Evolutionary conservation across 164 flowering plant genomes (phyloP), one percentile per base, ranked within the genome.

Genomic region (Euptelea pleiosperma): DNA sequence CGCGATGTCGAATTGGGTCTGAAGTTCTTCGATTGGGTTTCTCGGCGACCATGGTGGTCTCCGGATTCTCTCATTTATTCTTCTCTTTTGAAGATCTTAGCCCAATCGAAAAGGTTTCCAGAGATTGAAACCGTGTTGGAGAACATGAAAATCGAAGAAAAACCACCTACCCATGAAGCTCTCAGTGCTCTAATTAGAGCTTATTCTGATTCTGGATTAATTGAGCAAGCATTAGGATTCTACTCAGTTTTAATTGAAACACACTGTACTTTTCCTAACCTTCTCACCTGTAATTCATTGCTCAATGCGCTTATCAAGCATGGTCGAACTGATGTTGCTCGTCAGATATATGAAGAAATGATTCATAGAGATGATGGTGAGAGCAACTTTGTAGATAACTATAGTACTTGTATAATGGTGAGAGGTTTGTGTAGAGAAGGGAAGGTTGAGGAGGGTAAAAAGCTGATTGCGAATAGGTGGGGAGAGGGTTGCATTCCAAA

Each of bases 401-500:
- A 80, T 64, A 88, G 82, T 62, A 71, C 75, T 48, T 62, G 85
- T 73, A 86, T 84, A 48, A 71, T 86, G 67, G 81, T 86, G 48
- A 82, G 44, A 61, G 93, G 89, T 53, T 68, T 83, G 67, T 88
- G 91, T 56, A 66, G 55, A 21, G 79, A 50, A 61, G 76, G 76
- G 43, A 72, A 69, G 63, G 82, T 86, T 50, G 84, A 82, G 66
- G 81, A 86, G 50, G 89, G 84, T 57, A 70, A 52, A 48, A 82
- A 75, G 69, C 19, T 88, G 73, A 84, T 88, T 57, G 84, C 77
- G 67, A 74, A 75, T 49, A 73, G 77, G 42, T 86, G 91, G 89
- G 96, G 96, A 35, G 35, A 58, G 22, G 78, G 81, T 24, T 83
- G 91, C 48, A 55, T 86, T 18, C 97, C 97, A 0, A 77, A 84